Evolutionary conservation across 202 grass and related monocot genomes (phyloP), one percentile per base, ranked within the genome.

Genomic region (Dendrocalamus latiflorus): DNA sequence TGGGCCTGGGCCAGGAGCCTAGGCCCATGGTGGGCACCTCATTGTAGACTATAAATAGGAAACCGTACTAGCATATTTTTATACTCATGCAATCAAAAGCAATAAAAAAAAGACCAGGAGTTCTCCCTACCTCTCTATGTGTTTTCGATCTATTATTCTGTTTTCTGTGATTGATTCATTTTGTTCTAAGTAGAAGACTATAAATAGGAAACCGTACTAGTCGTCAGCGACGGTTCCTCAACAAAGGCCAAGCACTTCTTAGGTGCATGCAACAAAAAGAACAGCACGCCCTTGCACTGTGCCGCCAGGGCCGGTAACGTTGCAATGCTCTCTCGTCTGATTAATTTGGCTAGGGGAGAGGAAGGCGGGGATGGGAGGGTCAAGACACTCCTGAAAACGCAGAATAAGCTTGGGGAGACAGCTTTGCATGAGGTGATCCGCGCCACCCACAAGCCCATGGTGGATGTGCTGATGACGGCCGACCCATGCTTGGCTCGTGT

Each of bases 371-470:
- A 18, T 24, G 38, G 33, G 24, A 73, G 30, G 57, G 21, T 39
- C 10, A 10, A 4, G 8, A 9, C 57, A 5, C 61, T 87, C 8
- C 11, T 82, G 55, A 68, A 33, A 44, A 50, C 1, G 64, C 72
- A 10, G 73, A 76, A 82, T 67, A 16, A 45, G 11, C 61, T 57
- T 0, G 61, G 85, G 21, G 78, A 87, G 61, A 82, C 78, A 4
- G 69, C 58, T n/a, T 34, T 87, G 68, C 85, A 82, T 7, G 70
- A 70, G 70, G 85, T 50, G 1, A 63, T 87, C 22, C 68, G 70
- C 13, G 43, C 26, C 9, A 60, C 17, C 59, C 9, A 82, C 69
- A 8, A 1, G 24, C 30, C 6, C 15, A 68, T 57, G 16, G 77
- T 87, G 24, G 54, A 41, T 5, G 30, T 26, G 71, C 69, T 82